Conservation (phyloP, 768 basidiomycete genomes). For the Agaricus blazei region DNA sequence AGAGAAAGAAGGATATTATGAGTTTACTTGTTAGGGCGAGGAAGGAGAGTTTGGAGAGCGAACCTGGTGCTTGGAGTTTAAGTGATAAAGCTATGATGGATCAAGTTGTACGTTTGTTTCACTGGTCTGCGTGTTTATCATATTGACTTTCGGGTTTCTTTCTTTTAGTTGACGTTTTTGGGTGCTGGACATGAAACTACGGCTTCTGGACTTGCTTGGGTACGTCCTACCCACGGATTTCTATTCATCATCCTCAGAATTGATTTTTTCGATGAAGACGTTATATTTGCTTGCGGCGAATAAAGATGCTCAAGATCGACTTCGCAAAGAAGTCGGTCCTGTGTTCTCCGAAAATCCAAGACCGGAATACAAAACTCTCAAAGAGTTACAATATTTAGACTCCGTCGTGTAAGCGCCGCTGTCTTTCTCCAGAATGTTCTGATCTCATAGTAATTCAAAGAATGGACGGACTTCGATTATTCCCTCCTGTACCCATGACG, state of each 20-base stretch:
- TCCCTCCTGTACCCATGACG: conserved; percentile 38
- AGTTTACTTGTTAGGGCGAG: conserved; percentile 41
- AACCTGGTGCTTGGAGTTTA: conserved; percentile 33
- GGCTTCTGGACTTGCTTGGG: conserved; percentile 39
- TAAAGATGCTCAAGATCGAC: conserved; percentile 33
- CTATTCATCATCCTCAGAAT: too few species aligned
- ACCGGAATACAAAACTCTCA: conserved; percentile 36
- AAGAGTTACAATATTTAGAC: conserved; percentile 36
- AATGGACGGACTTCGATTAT: conserved; percentile 38
- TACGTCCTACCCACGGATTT: conserved; percentile 11
- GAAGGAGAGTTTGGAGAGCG: conserved; percentile 28
- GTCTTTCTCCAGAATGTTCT: not conserved
- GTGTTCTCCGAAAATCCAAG: conserved; percentile 26
- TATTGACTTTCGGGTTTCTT: not conserved
- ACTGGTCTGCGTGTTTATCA: not conserved
- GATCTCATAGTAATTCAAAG: conserved; percentile 14
- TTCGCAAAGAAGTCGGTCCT: conserved; percentile 40
- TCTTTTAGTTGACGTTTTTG: conserved; percentile 33
- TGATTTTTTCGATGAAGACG: conserved; percentile 19
- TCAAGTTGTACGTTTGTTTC: conserved; percentile 35
- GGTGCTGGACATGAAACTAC: conserved; percentile 35
- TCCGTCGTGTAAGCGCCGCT: conserved; percentile 29
- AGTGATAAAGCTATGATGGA: conserved; percentile 45
- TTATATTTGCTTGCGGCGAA: conserved; percentile 43
- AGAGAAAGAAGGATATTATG: conserved; percentile 48